phyloP scores from a whole-genome alignment of 768 basidiomycete species.

The Dacryopinax primogenitus region DNA sequence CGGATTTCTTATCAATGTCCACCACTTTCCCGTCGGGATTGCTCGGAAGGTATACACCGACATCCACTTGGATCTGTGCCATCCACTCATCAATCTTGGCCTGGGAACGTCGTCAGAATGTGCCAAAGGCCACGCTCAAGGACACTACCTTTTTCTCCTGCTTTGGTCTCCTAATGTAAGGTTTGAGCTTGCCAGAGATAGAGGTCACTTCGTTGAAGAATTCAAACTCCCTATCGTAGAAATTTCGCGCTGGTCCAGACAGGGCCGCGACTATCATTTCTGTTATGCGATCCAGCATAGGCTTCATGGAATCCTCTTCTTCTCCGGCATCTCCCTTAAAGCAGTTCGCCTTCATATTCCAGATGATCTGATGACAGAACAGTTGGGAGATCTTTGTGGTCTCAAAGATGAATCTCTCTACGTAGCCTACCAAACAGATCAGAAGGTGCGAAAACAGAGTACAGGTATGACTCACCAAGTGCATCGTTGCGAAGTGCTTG shows the following conservation, averaged over 20 bases:
- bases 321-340: constrained; percentile 84
- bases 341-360: constrained; percentile 99
- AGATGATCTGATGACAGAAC: constrained; percentile 99
- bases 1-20: constrained; percentile 95
- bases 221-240: constrained; percentile 87
- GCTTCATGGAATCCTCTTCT: constrained; percentile 94
- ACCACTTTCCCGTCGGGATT: constrained; percentile 94
- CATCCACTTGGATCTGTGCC: constrained; percentile 83
- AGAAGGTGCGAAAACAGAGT: background rate
- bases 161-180: constrained; percentile 88
- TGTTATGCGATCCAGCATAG: constrained; percentile 78
- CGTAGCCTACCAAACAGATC: constrained; percentile 53
- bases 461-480: constrained; percentile 42
- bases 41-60: constrained; percentile 94
- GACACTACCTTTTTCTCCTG: constrained; percentile 86
- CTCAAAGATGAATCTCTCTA: constrained; percentile 89
- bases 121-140: too few species aligned
- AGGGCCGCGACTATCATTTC: constrained; percentile 66
- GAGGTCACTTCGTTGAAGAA: constrained; percentile 97
- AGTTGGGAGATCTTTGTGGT: constrained; percentile 92
- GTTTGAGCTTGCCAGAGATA: constrained; percentile 94
- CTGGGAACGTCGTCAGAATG: constrained; percentile 30
- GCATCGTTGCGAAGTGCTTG: constrained; percentile 87
- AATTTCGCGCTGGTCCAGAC: constrained; percentile 74
- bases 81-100: constrained; percentile 99